Percentiles rank a stretch among this genome's conserved stretches.
These are phyloP conservation scores for Tetrapisispora arboricola DNA, from an alignment of 805 yeast species.

Conservation along the genomic window DNA sequence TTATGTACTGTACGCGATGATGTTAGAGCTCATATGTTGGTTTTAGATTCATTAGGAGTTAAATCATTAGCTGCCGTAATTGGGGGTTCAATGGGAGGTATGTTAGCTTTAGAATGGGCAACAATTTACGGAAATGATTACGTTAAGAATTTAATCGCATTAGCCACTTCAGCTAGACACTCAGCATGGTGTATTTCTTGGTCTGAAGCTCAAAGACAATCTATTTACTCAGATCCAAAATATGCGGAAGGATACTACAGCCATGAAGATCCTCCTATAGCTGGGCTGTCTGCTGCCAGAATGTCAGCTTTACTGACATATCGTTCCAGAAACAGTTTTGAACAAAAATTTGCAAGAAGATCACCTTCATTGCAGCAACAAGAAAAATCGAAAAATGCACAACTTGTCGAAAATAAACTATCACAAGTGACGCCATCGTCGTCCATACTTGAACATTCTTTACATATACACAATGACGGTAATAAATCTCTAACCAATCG, in stretches of 20 bases:
- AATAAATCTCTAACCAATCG: slow-evolving; percentile 25
- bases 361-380: slow-evolving; percentile 37
- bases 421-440: slow-evolving; percentile 19
- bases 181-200: slow-evolving; percentile 99
- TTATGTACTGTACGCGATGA: slow-evolving; percentile 91
- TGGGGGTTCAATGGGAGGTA: slow-evolving; percentile 99
- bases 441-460: slow-evolving; percentile 55
- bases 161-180: slow-evolving; percentile 90
- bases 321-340: slow-evolving; percentile 86
- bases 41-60: slow-evolving; percentile 75
- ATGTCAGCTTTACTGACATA: slow-evolving; percentile 94
- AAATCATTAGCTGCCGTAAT: slow-evolving; percentile 69
- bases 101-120: slow-evolving; percentile 85
- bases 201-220: slow-evolving; percentile 97
- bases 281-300: slow-evolving; percentile 91
- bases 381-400: slow-evolving; percentile 16
- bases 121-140: slow-evolving; percentile 49
- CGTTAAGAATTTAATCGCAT: slow-evolving; percentile 63
- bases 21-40: slow-evolving; percentile 62
- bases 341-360: slow-evolving; percentile 81
- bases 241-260: slow-evolving; percentile 84
- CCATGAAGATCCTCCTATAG: slow-evolving; percentile 65
- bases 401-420: not conserved
- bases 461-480: slow-evolving; percentile 88
- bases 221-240: slow-evolving; percentile 90